phyloP scores from a whole-genome alignment of 768 basidiomycete genomes.

The Podaxis carcinomalis region DNA sequence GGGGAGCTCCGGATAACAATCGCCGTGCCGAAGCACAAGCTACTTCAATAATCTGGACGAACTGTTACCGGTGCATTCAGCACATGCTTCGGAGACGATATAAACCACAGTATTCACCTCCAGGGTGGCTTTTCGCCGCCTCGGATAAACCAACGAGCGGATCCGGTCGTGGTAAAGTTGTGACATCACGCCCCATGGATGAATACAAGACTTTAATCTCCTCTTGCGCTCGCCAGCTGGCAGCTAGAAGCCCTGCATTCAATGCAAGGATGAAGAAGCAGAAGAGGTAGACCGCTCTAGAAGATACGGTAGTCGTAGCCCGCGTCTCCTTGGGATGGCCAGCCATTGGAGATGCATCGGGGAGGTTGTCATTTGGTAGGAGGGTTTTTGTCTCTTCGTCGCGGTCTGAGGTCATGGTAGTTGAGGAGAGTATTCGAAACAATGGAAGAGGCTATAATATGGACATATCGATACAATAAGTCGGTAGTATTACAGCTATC shows the following conservation, averaged over 20 bases:
- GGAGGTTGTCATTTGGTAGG: neutral
- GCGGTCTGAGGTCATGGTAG: slow-evolving; percentile 4
- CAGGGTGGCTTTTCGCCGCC: neutral
- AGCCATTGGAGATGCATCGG: neutral
- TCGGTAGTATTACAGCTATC: slow-evolving; percentile 1
- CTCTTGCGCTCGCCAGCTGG: slow-evolving; percentile 1
- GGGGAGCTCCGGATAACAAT: neutral
- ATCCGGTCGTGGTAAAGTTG: slow-evolving; percentile 4
- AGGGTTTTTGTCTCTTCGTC: slow-evolving; percentile 8
- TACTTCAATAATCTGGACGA: slow-evolving; percentile 1
- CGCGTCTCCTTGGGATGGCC: neutral
- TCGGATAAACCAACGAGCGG: slow-evolving; percentile 6
- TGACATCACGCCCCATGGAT: slow-evolving; percentile 2
- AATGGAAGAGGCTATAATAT: slow-evolving; percentile 3
- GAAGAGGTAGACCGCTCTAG: neutral
- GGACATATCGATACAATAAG: neutral
- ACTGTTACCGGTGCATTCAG: neutral
- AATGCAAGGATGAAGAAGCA: slow-evolving; percentile 2
- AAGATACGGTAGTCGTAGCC: neutral
- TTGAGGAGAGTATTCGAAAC: neutral
- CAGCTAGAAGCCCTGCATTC: neutral
- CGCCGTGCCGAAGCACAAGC: neutral
- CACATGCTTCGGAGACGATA: neutral
- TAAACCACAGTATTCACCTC: neutral
- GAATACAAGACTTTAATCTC: slow-evolving; percentile 3